Evolutionary conservation across 345 rosid genomes (phyloP).

Genomic region (Brassica nigra): DNA sequence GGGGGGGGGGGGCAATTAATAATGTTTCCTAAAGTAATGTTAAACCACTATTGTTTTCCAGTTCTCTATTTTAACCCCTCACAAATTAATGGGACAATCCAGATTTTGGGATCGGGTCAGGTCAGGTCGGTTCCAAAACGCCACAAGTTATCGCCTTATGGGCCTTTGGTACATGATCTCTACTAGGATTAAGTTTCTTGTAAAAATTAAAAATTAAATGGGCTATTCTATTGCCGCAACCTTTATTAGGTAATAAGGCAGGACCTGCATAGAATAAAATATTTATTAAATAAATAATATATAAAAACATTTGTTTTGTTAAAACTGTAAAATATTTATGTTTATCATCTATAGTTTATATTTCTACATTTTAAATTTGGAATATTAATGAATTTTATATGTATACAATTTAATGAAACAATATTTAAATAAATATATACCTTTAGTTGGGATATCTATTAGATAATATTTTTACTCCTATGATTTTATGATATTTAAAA

Average conservation of each 20-base stretch:
- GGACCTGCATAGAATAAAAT: no score
- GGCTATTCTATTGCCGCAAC: background rate
- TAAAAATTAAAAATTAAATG: background rate
- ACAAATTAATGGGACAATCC: background rate
- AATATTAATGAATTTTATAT: no score
- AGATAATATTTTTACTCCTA: no score
- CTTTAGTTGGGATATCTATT: no score
- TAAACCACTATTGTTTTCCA: background rate
- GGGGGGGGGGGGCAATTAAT: background rate
- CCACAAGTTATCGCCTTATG: background rate
- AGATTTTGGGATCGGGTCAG: background rate
- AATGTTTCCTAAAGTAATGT: background rate
- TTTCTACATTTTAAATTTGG: no score
- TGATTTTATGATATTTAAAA: no score
- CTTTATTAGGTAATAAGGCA: background rate
- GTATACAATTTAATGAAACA: no score
- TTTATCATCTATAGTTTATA: no score
- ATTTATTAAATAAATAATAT: no score
- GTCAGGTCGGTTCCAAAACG: background rate
- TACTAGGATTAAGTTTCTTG: background rate
- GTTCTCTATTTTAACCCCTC: slow-evolving; percentile 9
- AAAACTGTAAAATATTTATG: no score
- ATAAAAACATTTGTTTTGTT: no score
- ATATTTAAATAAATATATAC: no score
- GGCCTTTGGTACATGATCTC: background rate